Evolutionary conservation across 2,329 filamentous ascomycete species (phyloP).

Genomic region (Microcera coccophila): DNA sequence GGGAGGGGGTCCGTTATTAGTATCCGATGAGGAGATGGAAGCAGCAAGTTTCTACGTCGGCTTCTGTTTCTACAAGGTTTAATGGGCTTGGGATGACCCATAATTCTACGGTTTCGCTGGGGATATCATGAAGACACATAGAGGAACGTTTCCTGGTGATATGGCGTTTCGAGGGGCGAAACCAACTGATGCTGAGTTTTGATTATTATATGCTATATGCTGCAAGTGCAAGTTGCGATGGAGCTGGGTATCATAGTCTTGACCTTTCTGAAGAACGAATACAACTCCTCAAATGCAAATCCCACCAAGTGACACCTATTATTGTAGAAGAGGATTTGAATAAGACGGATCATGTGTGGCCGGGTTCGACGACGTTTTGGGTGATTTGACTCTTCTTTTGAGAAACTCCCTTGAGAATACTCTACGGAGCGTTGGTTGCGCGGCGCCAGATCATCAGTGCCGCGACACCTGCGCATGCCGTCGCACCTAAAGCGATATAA

Average conservation of each 20-base stretch:
- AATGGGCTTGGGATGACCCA: slow-evolving; percentile 15
- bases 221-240: slow-evolving; percentile 13
- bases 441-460: slow-evolving; percentile 63
- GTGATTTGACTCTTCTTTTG: too few species aligned
- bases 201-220: slow-evolving; percentile 19
- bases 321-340: neutral
- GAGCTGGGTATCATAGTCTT: slow-evolving; percentile 34
- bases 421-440: slow-evolving; percentile 46
- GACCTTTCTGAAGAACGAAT: slow-evolving; percentile 15
- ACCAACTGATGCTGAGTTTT: slow-evolving; percentile 2
- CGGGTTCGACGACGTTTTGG: too few species aligned
- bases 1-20: slow-evolving; percentile 61
- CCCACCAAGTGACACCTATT: neutral
- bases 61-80: slow-evolving; percentile 97
- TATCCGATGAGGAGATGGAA: slow-evolving; percentile 85
- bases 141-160: neutral
- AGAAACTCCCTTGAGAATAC: too few species aligned
- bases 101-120: neutral
- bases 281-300: slow-evolving; percentile 21
- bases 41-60: slow-evolving; percentile 88
- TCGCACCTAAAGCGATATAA: slow-evolving; percentile 79
- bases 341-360: too few species aligned
- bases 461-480: slow-evolving; percentile 58
- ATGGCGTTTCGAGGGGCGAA: neutral
- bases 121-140: neutral